A percentile compares a stretch with the other conserved stretches of the same genome.
Conservation (phyloP, 140 eudicot genomes). For the Bidens hawaiensis region DNA sequence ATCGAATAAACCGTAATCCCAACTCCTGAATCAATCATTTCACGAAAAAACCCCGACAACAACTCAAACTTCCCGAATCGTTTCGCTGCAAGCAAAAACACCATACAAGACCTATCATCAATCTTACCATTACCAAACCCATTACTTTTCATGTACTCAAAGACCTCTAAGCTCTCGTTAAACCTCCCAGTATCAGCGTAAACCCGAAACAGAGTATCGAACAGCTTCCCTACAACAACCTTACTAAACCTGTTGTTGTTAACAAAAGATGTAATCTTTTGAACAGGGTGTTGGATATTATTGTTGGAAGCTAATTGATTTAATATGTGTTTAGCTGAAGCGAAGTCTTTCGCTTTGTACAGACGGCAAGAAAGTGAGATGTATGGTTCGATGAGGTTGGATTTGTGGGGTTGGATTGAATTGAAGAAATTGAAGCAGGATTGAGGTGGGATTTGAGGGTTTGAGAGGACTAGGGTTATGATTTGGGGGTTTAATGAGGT, state of each 20-base stretch:
- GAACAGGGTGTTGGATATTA: conserved; percentile 33
- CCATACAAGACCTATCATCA: conserved; percentile 84
- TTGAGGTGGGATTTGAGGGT: conserved; percentile 49
- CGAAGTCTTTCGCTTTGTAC: conserved; percentile 38
- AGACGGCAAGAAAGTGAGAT: conserved; percentile 51
- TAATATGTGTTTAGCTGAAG: conserved; percentile 47
- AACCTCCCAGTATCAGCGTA: conserved; percentile 59
- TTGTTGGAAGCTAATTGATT: conserved; percentile 33
- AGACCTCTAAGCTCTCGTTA: conserved; percentile 51
- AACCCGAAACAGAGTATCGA: conserved; percentile 76
- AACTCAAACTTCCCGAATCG: conserved; percentile 30
- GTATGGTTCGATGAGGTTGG: conserved; percentile 39
- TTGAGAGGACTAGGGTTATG: conserved; percentile 53
- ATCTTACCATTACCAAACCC: conserved; percentile 44
- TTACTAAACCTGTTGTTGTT: conserved; percentile 17
- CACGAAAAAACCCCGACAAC: conserved; percentile 35
- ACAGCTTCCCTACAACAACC: conserved; percentile 36
- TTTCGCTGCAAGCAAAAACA: conserved; percentile 63
- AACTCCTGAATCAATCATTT: conserved; percentile 65
- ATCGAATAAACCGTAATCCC: conserved; percentile 56
- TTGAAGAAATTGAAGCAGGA: conserved; percentile 62
- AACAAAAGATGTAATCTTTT: conserved; percentile 40
- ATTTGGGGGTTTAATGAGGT: conserved; percentile 46
- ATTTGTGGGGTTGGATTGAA: conserved; percentile 32
- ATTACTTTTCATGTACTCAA: conserved; percentile 50